phyloP scores from a whole-genome alignment of 495 filamentous ascomycete species.

The Extremus antarcticus region DNA sequence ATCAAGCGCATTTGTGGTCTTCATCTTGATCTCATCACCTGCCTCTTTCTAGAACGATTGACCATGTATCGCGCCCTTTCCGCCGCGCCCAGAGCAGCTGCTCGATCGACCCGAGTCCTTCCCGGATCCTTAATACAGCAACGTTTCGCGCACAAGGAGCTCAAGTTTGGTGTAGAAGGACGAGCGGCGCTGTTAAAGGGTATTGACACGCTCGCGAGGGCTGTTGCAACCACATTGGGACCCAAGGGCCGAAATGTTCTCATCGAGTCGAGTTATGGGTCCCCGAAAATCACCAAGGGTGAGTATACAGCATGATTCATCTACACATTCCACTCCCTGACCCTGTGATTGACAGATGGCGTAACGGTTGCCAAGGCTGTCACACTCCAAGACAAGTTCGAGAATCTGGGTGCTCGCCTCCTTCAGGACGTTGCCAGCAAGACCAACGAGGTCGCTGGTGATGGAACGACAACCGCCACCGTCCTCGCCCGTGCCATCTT shows the following conservation, averaged over 20 bases:
- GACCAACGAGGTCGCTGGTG: constrained; percentile 97
- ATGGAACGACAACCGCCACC: constrained; percentile 95
- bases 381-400: constrained; percentile 94
- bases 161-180: constrained; percentile 96
- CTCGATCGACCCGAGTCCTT: constrained; percentile 8
- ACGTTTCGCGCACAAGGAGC: constrained; percentile 92
- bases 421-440: constrained; percentile 97
- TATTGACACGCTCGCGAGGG: constrained; percentile 93
- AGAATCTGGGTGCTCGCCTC: constrained; percentile 94
- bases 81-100: constrained; percentile 13
- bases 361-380: constrained; percentile 90
- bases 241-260: constrained; percentile 97
- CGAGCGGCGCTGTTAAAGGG: constrained; percentile 79
- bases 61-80: constrained; percentile 19
- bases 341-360: constrained; percentile 56
- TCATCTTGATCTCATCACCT: background rate
- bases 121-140: constrained; percentile 42
- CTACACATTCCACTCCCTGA: background rate
- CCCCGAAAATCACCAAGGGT: constrained; percentile 99
- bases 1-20: background rate
- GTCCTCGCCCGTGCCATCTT: constrained; percentile 97
- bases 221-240: constrained; percentile 90
- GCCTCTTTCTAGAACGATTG: background rate
- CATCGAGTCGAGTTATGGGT: constrained; percentile 95
- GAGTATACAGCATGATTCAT: constrained; percentile 23